Base-by-base conservation (phyloP, 768 basidiomycete genomes). In the Termitomyces sp. region DNA sequence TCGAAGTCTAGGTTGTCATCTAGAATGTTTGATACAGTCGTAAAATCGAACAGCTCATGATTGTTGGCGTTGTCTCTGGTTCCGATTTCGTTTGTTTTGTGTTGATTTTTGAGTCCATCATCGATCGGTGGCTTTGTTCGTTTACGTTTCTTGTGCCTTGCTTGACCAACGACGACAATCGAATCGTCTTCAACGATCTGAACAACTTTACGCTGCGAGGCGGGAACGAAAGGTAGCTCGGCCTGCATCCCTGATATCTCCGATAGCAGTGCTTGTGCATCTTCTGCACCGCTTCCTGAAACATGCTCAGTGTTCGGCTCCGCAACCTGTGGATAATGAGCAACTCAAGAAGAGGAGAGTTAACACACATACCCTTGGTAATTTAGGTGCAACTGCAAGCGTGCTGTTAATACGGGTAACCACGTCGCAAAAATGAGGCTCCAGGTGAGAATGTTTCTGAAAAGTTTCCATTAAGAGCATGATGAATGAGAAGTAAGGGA, bases 201-300 rank as follows among this genome's bases (percentile, higher is more conserved):
- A 46, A 69, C 67, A 22, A 61, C 68, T 3, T 66, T 69, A 20
- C 92, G 82, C 64, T 85, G 79, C 0, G 81, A 70, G 1, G 83
- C 79, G 48, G 92, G 92, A 9, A 95, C 77, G 61, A 86, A 95
- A 1, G 92, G 85, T 7, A 94, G 81, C 70, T 92, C 91, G 36
- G 83, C 79, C 54, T 84, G 80, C 70, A 77, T 80, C 24, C 73
- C 75, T 53, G 67, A 69, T 55, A 62, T 45, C 54, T 73, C 75
- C 52, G 66, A 65, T 55, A 61, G 45, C 52, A 65, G 58, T 20
- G 53, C 54, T 30, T 56, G 51, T 2, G 53, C 51, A 20, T 52
- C 62, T 33, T 54, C 61, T n/a, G 46, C 30, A 26, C 58, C 58
- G 13, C 59, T 58, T 10, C 56, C 58, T 53, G 49, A 57, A 7